Conservation (phyloP, 352 stramenopile species). For the Phytophthora hybrid region DNA sequence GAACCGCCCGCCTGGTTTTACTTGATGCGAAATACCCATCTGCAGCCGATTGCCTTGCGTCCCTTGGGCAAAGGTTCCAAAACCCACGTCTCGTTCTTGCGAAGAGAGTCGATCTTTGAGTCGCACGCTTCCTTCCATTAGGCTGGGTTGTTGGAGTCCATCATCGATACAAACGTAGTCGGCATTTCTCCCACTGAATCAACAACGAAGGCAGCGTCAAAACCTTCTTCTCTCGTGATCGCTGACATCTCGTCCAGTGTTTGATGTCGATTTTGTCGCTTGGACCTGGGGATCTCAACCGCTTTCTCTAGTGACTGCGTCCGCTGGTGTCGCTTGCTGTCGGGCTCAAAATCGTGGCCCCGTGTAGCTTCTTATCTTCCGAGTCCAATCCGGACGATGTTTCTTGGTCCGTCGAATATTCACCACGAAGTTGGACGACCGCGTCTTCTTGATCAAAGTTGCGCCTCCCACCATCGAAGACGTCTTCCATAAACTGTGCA, state of each 20-base stretch:
- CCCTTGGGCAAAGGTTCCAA: slow-evolving; percentile 10
- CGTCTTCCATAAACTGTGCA: slow-evolving; percentile 24
- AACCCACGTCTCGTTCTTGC: slow-evolving; percentile 21
- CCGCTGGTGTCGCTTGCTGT: neutral
- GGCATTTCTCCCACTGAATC: slow-evolving; percentile 34
- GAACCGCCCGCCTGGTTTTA: slow-evolving; percentile 18
- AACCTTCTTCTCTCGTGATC: neutral
- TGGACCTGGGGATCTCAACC: neutral
- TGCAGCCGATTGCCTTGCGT: slow-evolving; percentile 14
- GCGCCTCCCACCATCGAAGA: slow-evolving; percentile 22
- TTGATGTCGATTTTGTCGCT: neutral
- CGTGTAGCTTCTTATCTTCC: neutral
- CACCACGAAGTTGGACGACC: neutral
- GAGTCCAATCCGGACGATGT: neutral
- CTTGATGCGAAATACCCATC: slow-evolving; percentile 26
- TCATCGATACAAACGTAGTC: slow-evolving; percentile 23
- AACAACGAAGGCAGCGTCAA: slow-evolving; percentile 18
- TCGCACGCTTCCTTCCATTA: slow-evolving; percentile 24
- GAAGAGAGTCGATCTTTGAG: slow-evolving; percentile 18
- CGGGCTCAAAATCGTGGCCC: neutral
- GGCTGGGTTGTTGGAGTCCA: slow-evolving; percentile 18
- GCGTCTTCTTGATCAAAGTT: neutral
- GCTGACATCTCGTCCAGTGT: neutral
- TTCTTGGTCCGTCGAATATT: neutral
- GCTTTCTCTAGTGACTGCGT: neutral